Evolutionary conservation across 805 yeast species (phyloP).

Genomic region (Wickerhamomyces subpelliculosus): DNA sequence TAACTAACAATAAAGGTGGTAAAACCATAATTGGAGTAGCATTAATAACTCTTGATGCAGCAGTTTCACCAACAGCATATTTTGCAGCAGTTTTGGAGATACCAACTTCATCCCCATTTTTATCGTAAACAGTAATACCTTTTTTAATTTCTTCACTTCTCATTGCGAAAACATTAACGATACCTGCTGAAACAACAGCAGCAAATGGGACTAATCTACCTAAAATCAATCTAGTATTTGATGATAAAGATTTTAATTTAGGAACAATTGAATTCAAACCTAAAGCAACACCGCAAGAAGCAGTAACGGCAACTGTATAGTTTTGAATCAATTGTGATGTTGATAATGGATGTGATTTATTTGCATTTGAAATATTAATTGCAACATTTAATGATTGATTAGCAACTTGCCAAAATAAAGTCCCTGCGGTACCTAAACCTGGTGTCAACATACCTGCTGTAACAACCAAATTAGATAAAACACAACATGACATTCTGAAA

Average conservation of each 20-base stretch:
- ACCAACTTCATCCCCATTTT: constrained; percentile 62
- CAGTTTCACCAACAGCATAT: constrained; percentile 95
- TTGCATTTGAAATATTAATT: constrained; percentile 91
- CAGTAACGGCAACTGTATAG: constrained; percentile 84
- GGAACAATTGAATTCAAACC: constrained; percentile 94
- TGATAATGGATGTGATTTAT: constrained; percentile 87
- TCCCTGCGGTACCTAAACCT: constrained; percentile 80
- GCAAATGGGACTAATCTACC: constrained; percentile 95
- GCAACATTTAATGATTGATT: constrained; percentile 97
- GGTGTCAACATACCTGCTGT: constrained; percentile 99
- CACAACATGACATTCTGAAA: constrained; percentile 96
- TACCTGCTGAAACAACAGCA: constrained; percentile 96
- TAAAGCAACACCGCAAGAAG: constrained; percentile 92
- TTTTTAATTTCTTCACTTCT: constrained; percentile 88
- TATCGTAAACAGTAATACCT: constrained; percentile 69
- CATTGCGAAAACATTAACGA: constrained; percentile 95
- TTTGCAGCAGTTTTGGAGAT: constrained; percentile 80
- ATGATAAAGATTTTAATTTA: constrained; percentile 59
- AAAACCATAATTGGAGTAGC: constrained; percentile 97
- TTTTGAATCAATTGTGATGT: constrained; percentile 71
- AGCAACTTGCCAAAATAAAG: constrained; percentile 96
- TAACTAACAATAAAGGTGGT: constrained; percentile 82
- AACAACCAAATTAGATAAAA: constrained; percentile 85
- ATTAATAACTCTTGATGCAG: constrained; percentile 87
- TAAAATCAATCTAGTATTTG: constrained; percentile 62